Evolutionary conservation across 495 filamentous ascomycete species (phyloP), one percentile per base, ranked within the genome.

Genomic region (Podospora didyma): DNA sequence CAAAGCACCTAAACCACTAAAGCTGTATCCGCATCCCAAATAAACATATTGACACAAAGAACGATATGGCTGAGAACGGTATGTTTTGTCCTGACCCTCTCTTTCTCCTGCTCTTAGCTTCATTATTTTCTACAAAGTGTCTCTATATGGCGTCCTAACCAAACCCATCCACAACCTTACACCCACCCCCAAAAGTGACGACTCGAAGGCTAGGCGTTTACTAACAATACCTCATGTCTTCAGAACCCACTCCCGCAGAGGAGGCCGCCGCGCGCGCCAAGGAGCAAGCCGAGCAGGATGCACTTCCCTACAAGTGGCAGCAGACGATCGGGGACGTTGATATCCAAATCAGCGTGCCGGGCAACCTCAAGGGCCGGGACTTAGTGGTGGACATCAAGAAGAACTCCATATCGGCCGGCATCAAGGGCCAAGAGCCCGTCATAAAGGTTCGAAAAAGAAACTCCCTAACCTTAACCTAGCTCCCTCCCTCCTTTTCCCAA

Each of bases 221-320:
- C 66, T 72, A 61, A 68, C 54, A 66, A 39, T 14, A 12, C 26
- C 21, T 14, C 53, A 45, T 23, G 54, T 19, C 23, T 46, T 54
- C 75, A 60, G 84, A 84, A 45, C 79, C 70, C 20, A 79, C 81
- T 48, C 71, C 77, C 37, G 82, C 82, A 47, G 72, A 83, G 62
- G 87, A 91, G 67, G 84, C 84, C 35, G 86, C 86, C 26, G 83
- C 86, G 67, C 85, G 85, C 66, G 86, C 83, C 54, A 86, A 86
- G 68, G 91, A 98, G 72, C 80, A 80, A 28, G 88, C 85, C 34
- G 94, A 97, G 72, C 94, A 98, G 77, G 90, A 88, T 20, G 80
- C 86, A 42, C 86, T 98, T 10, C 94, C 94, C 3, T 98, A 98
- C 85, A 91, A 94, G 75, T 98, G 94, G 94, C 89, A 83, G 2